Base-by-base conservation (phyloP, 257 asterid genomes). In the Primulina eburnea region DNA sequence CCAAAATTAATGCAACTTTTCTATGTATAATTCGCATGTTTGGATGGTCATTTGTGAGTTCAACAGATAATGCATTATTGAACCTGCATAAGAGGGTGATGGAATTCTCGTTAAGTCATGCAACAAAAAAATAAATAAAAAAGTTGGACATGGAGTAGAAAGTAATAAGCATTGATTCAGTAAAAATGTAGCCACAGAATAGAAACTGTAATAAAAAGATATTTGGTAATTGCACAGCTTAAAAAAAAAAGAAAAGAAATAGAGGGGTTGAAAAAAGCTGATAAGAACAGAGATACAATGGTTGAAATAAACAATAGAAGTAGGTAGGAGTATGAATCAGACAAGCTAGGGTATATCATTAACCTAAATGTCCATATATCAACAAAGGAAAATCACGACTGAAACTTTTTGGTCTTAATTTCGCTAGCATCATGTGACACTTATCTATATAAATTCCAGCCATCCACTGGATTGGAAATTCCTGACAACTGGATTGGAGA, bases 1-100 rank as follows among this genome's bases (percentile, higher is more conserved):
- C 99, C 72, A 94, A 88, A 73, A 94, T 94, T 68, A 94, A 73
- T 69, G 97, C 99, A 82, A 94, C 98, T 85, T 88, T 89, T 77
- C 97, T 79, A 67, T 89, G 99, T 78, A 91, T 89, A 76, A 94
- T 91, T 64, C 96, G 89, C 96, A 87, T 91, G 83, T 89, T 88
- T 72, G 95, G 93, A 78, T 89, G 95, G 75, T 82, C 82, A 76
- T 88, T 94, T 47, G 87, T 78, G 77, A 94, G 89, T 80, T 94
- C 99, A 59, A 81, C 64, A 76, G 97, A 88, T 75, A 94, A 76
- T 28, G 98, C 99, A 60, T 92, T 95, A 76, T 91, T 84, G 82
- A 91, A 94, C 99, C 99, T 94, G 76, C 76, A 83, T 21, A 80
- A 64, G 71, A 82, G 62, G 61, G 43, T 34, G 64, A 71, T 37